Conservation (phyloP, 2,329 filamentous ascomycete genomes). For the Graphiopsis chlorocephala region DNA sequence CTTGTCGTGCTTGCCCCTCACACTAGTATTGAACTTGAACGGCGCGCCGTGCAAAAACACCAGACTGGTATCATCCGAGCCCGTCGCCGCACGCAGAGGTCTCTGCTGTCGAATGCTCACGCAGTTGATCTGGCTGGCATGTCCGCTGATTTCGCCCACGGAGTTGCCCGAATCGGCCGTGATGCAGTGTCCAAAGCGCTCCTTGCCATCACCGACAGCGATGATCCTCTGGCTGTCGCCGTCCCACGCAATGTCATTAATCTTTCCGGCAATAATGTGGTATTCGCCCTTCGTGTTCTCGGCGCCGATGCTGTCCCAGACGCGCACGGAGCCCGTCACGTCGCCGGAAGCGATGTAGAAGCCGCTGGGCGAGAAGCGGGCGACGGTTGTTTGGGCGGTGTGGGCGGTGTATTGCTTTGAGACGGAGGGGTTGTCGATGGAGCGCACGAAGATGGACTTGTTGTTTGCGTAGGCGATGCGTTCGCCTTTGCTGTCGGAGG, state of each 20-base stretch:
- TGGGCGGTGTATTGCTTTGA: slow-evolving; percentile 91
- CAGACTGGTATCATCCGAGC: slow-evolving; percentile 82
- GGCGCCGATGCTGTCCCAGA: slow-evolving; percentile 86
- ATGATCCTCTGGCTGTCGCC: slow-evolving; percentile 95
- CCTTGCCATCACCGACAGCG: slow-evolving; percentile 90
- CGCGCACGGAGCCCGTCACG: slow-evolving; percentile 74
- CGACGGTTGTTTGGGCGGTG: slow-evolving; percentile 83
- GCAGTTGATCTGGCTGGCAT: slow-evolving; percentile 85
- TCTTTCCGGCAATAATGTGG: slow-evolving; percentile 86
- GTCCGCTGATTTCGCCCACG: slow-evolving; percentile 89
- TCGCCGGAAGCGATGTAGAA: slow-evolving; percentile 96
- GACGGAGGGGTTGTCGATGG: slow-evolving; percentile 81
- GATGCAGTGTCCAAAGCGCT: slow-evolving; percentile 90
- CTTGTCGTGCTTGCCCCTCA: slow-evolving; percentile 74
- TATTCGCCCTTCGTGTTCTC: slow-evolving; percentile 93
- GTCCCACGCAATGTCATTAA: slow-evolving; percentile 97
- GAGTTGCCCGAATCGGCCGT: slow-evolving; percentile 94
- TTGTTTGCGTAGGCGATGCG: slow-evolving; percentile 90
- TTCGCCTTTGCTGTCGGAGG: slow-evolving; percentile 83
- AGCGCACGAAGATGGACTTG: slow-evolving; percentile 94
- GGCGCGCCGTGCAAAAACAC: slow-evolving; percentile 92
- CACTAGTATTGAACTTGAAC: slow-evolving; percentile 91
- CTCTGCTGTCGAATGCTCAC: slow-evolving; percentile 87
- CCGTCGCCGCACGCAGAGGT: slow-evolving; percentile 87
- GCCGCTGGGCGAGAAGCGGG: slow-evolving; percentile 88